Percentiles rank a stretch among this genome's conserved stretches.
These are phyloP conservation scores for Penicillium waksmanii DNA, from an alignment of 495 filamentous ascomycete species.

Conservation along the genomic window DNA sequence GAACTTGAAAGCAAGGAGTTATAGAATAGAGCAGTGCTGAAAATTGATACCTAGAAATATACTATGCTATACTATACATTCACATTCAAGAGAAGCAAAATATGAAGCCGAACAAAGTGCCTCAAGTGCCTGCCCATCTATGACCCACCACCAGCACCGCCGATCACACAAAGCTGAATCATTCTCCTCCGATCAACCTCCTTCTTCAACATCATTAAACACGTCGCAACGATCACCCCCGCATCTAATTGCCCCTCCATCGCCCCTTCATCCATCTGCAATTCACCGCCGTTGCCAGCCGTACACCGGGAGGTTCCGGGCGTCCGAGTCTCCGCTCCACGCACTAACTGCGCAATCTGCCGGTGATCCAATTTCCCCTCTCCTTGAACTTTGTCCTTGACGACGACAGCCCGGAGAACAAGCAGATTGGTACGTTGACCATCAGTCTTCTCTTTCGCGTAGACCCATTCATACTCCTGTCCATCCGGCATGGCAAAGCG, in stretches of 20 bases:
- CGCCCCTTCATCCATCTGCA: slow-evolving; percentile 44
- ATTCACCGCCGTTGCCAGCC: slow-evolving; percentile 57
- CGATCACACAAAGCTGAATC: slow-evolving; percentile 48
- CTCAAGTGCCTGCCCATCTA: background rate
- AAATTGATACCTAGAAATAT: too few species aligned
- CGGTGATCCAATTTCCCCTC: slow-evolving; percentile 8
- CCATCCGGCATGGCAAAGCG: slow-evolving; percentile 41
- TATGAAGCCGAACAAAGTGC: too few species aligned
- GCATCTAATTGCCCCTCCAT: slow-evolving; percentile 26
- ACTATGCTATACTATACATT: too few species aligned
- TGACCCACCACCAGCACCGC: slow-evolving; percentile 16
- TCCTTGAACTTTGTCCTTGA: background rate
- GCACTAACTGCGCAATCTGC: slow-evolving; percentile 48
- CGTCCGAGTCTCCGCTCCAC: slow-evolving; percentile 46
- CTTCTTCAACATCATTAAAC: slow-evolving; percentile 59
- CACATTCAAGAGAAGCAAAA: too few species aligned
- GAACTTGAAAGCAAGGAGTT: too few species aligned
- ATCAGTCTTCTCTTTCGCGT: slow-evolving; percentile 42
- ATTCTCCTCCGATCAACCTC: slow-evolving; percentile 58
- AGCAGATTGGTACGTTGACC: slow-evolving; percentile 36
- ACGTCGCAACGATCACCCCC: slow-evolving; percentile 53
- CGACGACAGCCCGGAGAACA: slow-evolving; percentile 28
- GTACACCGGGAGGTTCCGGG: slow-evolving; percentile 40
- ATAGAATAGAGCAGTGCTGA: too few species aligned
- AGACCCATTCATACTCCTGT: slow-evolving; percentile 52